These are phyloP conservation scores for Solanum sejunctum DNA, from an alignment of 257 asterid species.

Conservation along the genomic window DNA sequence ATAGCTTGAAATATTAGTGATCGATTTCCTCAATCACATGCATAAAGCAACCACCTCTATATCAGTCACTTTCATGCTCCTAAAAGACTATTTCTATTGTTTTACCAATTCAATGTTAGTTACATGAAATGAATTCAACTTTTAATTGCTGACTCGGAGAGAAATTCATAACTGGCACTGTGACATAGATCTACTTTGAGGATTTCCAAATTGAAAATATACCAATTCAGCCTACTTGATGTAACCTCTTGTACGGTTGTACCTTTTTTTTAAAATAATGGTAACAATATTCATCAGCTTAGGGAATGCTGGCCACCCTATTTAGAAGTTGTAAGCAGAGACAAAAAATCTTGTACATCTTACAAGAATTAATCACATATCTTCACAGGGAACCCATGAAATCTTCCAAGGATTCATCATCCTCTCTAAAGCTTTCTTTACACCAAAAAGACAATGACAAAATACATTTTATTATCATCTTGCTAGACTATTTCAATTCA, in stretches of 20 bases:
- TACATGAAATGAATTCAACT: not conserved
- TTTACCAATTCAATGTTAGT: not conserved
- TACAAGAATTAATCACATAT: not conserved
- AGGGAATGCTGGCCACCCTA: not conserved
- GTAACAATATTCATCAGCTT: not conserved
- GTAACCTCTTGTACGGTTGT: not conserved
- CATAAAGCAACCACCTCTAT: not conserved
- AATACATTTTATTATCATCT: not conserved
- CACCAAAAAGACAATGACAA: not conserved
- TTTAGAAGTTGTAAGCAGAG: not conserved
- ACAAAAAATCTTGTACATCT: not conserved
- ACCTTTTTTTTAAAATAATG: not conserved
- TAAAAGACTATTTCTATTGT: not conserved
- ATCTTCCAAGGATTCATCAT: not conserved
- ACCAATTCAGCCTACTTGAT: not conserved
- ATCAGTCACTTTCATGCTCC: not conserved
- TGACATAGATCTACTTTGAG: not conserved
- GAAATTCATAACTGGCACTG: not conserved
- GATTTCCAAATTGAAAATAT: not conserved
- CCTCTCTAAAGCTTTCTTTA: not conserved
- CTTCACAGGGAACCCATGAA: not conserved
- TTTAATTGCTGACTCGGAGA: not conserved
- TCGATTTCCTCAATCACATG: not conserved
- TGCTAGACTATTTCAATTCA: not conserved
- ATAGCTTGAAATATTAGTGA: not conserved